Evolutionary conservation across 202 grass and related monocot genomes (phyloP), one percentile per base, ranked within the genome.

Genomic region (Dendrocalamus latiflorus): DNA sequence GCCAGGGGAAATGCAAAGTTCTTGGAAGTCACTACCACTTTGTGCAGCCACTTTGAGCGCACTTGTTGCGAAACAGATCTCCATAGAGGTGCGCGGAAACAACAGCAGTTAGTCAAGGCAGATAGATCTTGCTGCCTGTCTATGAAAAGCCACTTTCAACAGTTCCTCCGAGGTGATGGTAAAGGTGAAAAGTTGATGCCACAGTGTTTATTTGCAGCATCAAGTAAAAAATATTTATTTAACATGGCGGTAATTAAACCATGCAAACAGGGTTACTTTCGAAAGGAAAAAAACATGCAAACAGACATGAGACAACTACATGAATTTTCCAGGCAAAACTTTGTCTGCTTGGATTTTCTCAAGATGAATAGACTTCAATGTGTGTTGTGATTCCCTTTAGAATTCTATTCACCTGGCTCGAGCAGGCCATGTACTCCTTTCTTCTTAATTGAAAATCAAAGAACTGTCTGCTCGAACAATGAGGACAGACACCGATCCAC

Each of bases 11-110:
- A 78, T 86, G 88, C 78, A 81, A 82, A 86, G 66, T 83, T 86
- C 51, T 90, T 47, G 24, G 58, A 82, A 83, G 73, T 67, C 83
- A 78, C 66, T 65, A 61, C 67, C 34, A 36, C 73, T 82, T 78
- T 82, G 83, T 81, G 73, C 41, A 53, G 28, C 41, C 85, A 69
- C 41, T 81, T 75, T 38, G 78, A 83, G 49, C 73, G 66, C 83
- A 78, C 88, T 82, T 20, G 66, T 25, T 68, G 49, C 58, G 13
- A 86, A 67, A 72, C 37, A 73, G 83, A 89, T 86, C 88, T 60
- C 51, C 44, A 30, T 50, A 58, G 49, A 57, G 61, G 65, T 51
- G 73, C 42, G 34, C 78, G 78, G 28, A 78, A 25, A 68, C 58
- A 82, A 18, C 48, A 78, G 73, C 48, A 78, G 73, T 26, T 78